phyloP scores from a whole-genome alignment of 768 basidiomycete species.

The Antrodiella citrinella region DNA sequence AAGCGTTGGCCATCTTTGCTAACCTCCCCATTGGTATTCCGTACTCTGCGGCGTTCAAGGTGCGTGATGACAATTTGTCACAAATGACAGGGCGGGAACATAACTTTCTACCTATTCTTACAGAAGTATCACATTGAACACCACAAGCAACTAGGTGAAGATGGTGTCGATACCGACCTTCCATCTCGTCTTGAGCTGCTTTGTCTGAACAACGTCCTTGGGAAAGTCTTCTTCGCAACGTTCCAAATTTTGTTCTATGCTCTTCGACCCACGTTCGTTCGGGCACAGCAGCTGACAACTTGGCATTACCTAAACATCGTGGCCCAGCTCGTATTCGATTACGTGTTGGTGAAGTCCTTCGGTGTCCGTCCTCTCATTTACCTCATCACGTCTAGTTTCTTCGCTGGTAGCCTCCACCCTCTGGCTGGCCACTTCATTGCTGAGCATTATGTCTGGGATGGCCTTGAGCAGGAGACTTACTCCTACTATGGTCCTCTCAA shows the following conservation, averaged over 20 bases:
- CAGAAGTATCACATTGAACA: conserved; percentile 93
- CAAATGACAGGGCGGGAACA: neutral
- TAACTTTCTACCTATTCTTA: neutral
- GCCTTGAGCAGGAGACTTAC: conserved; percentile 89
- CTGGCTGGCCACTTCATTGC: conserved; percentile 98
- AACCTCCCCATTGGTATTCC: conserved; percentile 94
- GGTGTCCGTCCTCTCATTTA: conserved; percentile 59
- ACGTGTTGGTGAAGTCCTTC: conserved; percentile 43
- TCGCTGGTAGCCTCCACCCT: conserved; percentile 93
- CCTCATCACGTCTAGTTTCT: conserved; percentile 84
- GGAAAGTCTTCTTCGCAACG: conserved; percentile 98
- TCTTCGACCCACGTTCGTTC: conserved; percentile 88
- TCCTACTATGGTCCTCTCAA: conserved; percentile 95
- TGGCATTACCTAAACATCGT: conserved; percentile 83
- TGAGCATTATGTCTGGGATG: conserved; percentile 94
- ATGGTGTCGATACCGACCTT: conserved; percentile 93
- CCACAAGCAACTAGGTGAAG: conserved; percentile 92
- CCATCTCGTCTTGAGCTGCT: conserved; percentile 82
- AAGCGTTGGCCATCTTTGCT: conserved; percentile 80
- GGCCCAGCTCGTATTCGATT: conserved; percentile 66
- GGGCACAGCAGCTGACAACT: conserved; percentile 65
- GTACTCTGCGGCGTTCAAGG: conserved; percentile 94
- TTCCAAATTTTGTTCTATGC: conserved; percentile 99
- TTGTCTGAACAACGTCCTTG: conserved; percentile 88
- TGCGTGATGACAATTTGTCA: conserved; percentile 18